A percentile compares a stretch with the other conserved stretches of the same genome.
Evolutionary conservation across 306 rosid species (phyloP).

Genomic region (Senna tora): DNA sequence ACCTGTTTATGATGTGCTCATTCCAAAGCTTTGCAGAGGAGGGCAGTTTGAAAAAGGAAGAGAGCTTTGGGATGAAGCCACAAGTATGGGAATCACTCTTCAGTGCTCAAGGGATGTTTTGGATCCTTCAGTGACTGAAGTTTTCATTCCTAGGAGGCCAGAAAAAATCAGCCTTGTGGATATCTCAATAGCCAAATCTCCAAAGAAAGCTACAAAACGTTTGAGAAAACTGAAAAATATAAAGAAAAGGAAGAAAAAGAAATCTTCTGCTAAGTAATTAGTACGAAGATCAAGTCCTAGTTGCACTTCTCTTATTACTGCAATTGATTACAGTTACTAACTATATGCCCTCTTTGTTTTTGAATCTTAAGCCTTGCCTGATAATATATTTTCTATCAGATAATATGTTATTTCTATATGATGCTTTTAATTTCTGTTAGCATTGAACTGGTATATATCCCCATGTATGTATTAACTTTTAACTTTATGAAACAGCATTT

Average conservation of each 20-base stretch:
- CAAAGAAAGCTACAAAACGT: slow-evolving; percentile 37
- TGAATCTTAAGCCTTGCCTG: slow-evolving; percentile 15
- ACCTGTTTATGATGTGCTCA: slow-evolving; percentile 84
- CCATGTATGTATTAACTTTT: not conserved
- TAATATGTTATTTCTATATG: not conserved
- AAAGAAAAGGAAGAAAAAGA: slow-evolving; percentile 34
- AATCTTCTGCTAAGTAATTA: slow-evolving; percentile 16
- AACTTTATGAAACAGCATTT: not conserved
- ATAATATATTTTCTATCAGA: not conserved
- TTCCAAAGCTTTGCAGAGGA: slow-evolving; percentile 74
- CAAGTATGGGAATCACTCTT: slow-evolving; percentile 61
- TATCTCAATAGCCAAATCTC: slow-evolving; percentile 38
- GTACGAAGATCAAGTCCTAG: slow-evolving; percentile 14
- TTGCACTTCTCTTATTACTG: slow-evolving; percentile 16
- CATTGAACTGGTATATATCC: not conserved
- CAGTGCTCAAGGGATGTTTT: slow-evolving; percentile 62
- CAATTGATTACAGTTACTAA: not conserved
- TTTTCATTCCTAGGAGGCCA: slow-evolving; percentile 58
- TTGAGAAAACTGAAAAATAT: slow-evolving; percentile 35
- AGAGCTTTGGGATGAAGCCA: slow-evolving; percentile 83
- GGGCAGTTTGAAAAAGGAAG: slow-evolving; percentile 77
- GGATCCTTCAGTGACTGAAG: slow-evolving; percentile 78
- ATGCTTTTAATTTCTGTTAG: not conserved
- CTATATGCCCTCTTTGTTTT: too few species aligned
- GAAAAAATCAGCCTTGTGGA: slow-evolving; percentile 46